Conservation (phyloP, 176 grass and related monocot genomes). For the Areca catechu region DNA sequence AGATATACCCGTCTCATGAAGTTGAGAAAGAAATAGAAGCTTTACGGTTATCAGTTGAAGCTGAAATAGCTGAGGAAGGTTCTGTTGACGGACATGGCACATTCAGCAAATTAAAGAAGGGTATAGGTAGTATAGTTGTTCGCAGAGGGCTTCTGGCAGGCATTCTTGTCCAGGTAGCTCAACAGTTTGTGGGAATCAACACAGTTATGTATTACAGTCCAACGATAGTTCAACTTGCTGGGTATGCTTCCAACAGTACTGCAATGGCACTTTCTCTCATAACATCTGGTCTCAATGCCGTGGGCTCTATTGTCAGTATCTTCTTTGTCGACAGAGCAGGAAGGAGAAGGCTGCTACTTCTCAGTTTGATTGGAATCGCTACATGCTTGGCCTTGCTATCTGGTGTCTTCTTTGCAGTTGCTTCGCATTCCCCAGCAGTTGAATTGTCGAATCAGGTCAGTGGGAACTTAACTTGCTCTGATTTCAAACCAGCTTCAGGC, state of each 20-base stretch:
- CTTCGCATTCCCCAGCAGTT: conserved; percentile 48
- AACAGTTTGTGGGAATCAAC: conserved; percentile 94
- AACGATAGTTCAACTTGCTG: conserved; percentile 84
- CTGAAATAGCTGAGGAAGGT: conserved; percentile 68
- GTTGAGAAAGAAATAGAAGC: conserved; percentile 87
- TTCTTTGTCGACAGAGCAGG: conserved; percentile 82
- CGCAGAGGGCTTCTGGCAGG: conserved; percentile 69
- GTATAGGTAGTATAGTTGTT: conserved; percentile 53
- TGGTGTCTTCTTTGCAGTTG: conserved; percentile 51
- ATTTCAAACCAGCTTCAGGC: conserved; percentile 22
- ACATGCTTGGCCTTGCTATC: conserved; percentile 50
- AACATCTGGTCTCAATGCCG: conserved; percentile 72
- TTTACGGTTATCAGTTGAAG: conserved; percentile 55
- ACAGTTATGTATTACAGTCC: conserved; percentile 99
- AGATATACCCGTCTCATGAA: conserved; percentile 76
- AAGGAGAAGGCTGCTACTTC: conserved; percentile 60
- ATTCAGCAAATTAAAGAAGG: conserved; percentile 57
- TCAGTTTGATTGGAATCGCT: conserved; percentile 74
- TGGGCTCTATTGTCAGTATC: conserved; percentile 84
- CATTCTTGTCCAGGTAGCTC: conserved; percentile 67
- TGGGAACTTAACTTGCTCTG: conserved; percentile 46
- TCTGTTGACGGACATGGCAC: conserved; percentile 45
- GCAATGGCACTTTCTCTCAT: conserved; percentile 76
- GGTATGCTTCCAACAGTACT: conserved; percentile 79
- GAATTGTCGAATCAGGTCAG: not conserved